Evolutionary conservation across 1,284 basidiomycete genomes (phyloP).

Genomic region (Ustilago bromivora): DNA sequence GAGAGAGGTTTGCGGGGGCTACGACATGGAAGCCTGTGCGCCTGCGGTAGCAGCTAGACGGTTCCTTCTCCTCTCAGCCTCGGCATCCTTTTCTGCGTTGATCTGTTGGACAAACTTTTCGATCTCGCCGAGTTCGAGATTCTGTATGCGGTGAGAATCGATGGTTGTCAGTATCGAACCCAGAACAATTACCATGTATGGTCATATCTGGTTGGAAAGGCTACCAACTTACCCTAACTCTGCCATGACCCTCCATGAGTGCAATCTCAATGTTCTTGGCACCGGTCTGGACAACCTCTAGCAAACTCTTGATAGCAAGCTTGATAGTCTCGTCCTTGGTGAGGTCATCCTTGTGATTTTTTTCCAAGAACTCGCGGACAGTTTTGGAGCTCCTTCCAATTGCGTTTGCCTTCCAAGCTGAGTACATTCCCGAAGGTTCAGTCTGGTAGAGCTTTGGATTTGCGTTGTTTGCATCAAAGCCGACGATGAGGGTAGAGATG

Average conservation of each 20-base stretch:
- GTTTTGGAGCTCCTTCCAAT: conserved; percentile 98
- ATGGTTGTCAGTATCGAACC: neutral
- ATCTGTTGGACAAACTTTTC: conserved; percentile 67
- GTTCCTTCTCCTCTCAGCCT: conserved; percentile 67
- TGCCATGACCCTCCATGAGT: conserved; percentile 64
- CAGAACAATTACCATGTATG: neutral
- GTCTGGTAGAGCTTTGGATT: conserved; percentile 93
- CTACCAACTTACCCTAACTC: conserved; percentile 38
- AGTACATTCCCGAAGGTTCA: conserved; percentile 95
- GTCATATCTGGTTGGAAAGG: no score
- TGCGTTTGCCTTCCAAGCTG: conserved; percentile 99
- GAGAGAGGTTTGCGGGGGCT: neutral
- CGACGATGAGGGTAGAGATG: conserved; percentile 95
- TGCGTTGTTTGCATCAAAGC: conserved; percentile 93
- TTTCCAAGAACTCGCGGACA: conserved; percentile 97
- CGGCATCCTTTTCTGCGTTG: conserved; percentile 67
- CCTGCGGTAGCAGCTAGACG: conserved; percentile 67
- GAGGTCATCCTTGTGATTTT: conserved; percentile 95
- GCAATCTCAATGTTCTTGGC: conserved; percentile 79
- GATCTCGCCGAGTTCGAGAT: conserved; percentile 64
- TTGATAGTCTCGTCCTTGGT: conserved; percentile 90
- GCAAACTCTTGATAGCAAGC: conserved; percentile 91
- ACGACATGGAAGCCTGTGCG: conserved; percentile 63
- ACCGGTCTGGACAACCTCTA: conserved; percentile 98
- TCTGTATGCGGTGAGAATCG: conserved; percentile 7